Evolutionary conservation across 148 eudicot species (phyloP), one percentile per base, ranked within the genome.

Genomic region (Fagopyrum tataricum): DNA sequence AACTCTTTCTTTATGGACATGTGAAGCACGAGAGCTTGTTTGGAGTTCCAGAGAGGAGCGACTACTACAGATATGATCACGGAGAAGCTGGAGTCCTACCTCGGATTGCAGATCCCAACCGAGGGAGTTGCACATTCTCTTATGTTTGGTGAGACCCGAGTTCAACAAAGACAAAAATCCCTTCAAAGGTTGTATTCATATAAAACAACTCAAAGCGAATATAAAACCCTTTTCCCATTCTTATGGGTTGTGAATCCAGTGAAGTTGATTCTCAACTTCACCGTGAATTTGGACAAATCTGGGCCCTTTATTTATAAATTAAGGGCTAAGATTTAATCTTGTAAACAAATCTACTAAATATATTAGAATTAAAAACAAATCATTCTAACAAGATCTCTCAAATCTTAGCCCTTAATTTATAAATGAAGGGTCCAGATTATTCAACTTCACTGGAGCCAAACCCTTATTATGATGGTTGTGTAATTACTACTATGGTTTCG

Each of bases 91-190:
- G 42, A 0, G 56, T 62, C 13, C 64, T 31, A 7, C 70, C 73
- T 72, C 73, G 42, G 61, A 40, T 74, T 47, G 76, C 75, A 40
- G 80, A 78, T 4, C 40, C 41, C 6, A 56, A 42, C 18, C 4
- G 47, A 67, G 74, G 52, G 31, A 96, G 75, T 88, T 96, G 4
- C 82, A 79, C 69, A 96, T 88, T 75, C 85, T 89, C 0, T 69
- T 96, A 1, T 75, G 85, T 0, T 20, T 96, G 40, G 93, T 86
- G 5, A 84, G 87, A 15, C 92, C 91, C 0, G 81, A 82, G 74
- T 81, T 90, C 43, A 23, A 9, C 1, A 67, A 47, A 31, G 79
- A 78, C 72, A 42, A 58, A 4, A 42, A 48, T 6, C 59, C 7
- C 18, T 23, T 72, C 66, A 44, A 48, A 52, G 47, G 7, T 3